Evolutionary conservation across 495 filamentous ascomycete genomes (phyloP).

Genomic region (Sporormia fimetaria): DNA sequence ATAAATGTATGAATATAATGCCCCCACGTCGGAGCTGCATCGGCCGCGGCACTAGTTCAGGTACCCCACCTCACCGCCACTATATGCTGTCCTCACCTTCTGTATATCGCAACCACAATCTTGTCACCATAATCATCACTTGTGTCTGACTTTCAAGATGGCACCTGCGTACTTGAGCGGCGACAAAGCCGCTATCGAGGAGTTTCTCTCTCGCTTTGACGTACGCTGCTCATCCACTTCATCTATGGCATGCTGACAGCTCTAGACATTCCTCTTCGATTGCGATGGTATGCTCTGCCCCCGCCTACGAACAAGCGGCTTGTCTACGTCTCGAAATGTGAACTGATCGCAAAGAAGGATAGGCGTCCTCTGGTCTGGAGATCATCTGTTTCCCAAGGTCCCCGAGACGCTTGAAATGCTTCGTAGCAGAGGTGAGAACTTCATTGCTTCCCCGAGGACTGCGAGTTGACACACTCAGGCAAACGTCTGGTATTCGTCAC

Average conservation of each 20-base stretch:
- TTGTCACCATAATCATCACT: not conserved
- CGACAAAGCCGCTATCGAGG: conserved; percentile 57
- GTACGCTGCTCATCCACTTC: conserved; percentile 43
- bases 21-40: no score
- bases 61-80: no score
- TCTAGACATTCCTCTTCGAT: conserved; percentile 84
- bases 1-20: no score
- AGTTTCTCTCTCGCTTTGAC: conserved; percentile 84
- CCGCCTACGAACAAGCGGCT: conserved; percentile 2
- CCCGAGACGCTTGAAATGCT: conserved; percentile 74
- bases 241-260: conserved; percentile 4
- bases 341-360: conserved; percentile 35
- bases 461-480: conserved; percentile 44
- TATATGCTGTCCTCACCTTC: no score
- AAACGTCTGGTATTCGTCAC: conserved; percentile 95
- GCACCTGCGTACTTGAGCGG: conserved; percentile 63
- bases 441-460: not conserved
- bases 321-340: not conserved
- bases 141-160: conserved; percentile 14
- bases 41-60: no score
- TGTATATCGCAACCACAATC: not conserved
- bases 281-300: conserved; percentile 67
- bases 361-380: conserved; percentile 96
- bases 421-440: conserved; percentile 55
- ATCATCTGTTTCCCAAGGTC: conserved; percentile 71